Base-by-base conservation (phyloP, 2,329 filamentous ascomycete genomes). In the Lizonia empirigonia region DNA sequence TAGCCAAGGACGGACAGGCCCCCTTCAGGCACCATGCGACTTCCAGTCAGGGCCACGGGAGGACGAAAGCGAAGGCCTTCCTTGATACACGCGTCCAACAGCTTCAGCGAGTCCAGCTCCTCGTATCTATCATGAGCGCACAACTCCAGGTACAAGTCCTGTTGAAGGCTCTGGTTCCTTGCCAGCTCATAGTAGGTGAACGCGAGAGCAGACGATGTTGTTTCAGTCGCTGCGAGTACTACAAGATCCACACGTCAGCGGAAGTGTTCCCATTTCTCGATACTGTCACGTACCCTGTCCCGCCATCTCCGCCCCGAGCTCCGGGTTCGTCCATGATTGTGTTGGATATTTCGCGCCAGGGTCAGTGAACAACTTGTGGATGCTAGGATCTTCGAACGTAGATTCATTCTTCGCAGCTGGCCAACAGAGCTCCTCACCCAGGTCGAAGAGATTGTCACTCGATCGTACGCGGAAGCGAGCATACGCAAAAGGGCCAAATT, bases 61-160 rank as follows among this genome's bases (percentile, higher is more conserved):
- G 59, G 59, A 3, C 59, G 59, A 35, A 59, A 62, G 3, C 59
- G 57, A n/a, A 62, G 51, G n/a, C 59, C 59, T 40, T 62, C 58
- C 18, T 58, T 62, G 16, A 60, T 53, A 8, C 59, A 62, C 5
- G 59, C 57, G 20, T 59, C 55, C 2, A 62, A 39, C 1, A 60
- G 37, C 22, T 62, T 62, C 9, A 62, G 34, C 1, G 48, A 51
- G 18, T 62, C 58, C 24, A 62, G 58, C 9, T 62, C 59, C 18
- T 62, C 48, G 18, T 56, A 60, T 2, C 59, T 58, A n/a, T 59
- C 55, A 12, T 60, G 55, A 2, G 53, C 53, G 4, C 30, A 30
- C 5, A 59, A 18, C 34, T 62, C 59, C 23, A 50, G 23, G 19
- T 55, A 53, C 5, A 62, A 16, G 5, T 53, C 48, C 29, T 56